Conservation (phyloP, 257 asterid genomes). For the Solanum clarkiae region DNA sequence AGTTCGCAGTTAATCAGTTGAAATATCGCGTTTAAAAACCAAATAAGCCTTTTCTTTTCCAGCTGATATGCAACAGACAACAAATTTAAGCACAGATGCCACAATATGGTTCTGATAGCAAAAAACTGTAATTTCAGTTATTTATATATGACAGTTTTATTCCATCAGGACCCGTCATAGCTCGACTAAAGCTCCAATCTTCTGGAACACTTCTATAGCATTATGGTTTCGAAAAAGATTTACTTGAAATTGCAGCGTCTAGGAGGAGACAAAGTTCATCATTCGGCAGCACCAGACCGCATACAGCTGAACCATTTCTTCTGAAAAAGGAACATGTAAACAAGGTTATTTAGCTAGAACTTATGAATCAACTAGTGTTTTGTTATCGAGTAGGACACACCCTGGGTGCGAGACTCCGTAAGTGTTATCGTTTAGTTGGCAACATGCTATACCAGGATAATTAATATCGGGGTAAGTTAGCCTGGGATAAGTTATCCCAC, state of each 20-base stretch:
- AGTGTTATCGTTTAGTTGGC: not conserved
- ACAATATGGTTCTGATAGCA: not conserved
- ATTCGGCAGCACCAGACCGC: constrained; percentile 48
- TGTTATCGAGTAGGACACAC: not conserved
- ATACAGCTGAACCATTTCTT: constrained; percentile 90
- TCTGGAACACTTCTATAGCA: constrained; percentile 1
- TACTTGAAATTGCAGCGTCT: constrained; percentile 8
- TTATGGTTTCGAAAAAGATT: not conserved
- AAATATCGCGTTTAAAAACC: not conserved
- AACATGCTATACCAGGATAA: no score
- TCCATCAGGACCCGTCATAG: constrained; percentile 22
- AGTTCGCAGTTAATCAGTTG: not conserved
- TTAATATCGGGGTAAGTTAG: no score
- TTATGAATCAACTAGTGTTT: not conserved
- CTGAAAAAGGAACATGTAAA: constrained; percentile 29
- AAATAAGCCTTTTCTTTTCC: not conserved
- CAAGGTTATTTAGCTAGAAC: not conserved
- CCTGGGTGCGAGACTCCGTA: not conserved
- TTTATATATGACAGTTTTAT: not conserved
- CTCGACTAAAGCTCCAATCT: constrained; percentile 16
- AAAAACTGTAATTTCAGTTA: not conserved
- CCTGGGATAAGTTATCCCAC: no score
- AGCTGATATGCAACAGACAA: not conserved
- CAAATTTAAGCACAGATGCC: not conserved
- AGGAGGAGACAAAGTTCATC: constrained; percentile 34